phyloP scores from a whole-genome alignment of 2,329 filamentous ascomycete genomes.

The Aspergillus amoenus region DNA sequence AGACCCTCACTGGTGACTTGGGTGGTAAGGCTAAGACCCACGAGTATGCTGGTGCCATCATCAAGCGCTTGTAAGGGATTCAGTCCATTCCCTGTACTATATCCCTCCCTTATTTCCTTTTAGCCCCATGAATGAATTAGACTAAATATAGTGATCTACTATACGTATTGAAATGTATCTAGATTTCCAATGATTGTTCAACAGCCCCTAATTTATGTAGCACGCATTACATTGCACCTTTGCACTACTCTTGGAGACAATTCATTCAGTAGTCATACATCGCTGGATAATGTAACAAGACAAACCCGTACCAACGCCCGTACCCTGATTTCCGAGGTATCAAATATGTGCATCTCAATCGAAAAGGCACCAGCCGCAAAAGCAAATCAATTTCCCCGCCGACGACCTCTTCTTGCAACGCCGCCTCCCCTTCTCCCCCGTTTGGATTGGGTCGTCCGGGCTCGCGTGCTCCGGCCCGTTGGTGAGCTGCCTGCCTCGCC shows the following conservation, averaged over 20 bases:
- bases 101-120: constrained; percentile 31
- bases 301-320: constrained; percentile 14
- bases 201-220: not conserved
- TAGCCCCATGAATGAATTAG: constrained; percentile 39
- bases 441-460: constrained; percentile 35
- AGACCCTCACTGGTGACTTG: constrained; percentile 87
- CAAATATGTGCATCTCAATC: constrained; percentile 14
- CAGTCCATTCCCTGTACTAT: constrained; percentile 36
- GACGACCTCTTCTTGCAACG: constrained; percentile 37
- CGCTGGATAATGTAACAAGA: constrained; percentile 1
- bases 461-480: constrained; percentile 35
- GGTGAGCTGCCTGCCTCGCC: constrained; percentile 37
- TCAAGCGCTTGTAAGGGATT: constrained; percentile 57
- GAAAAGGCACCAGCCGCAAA: constrained; percentile 1
- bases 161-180: constrained; percentile 35
- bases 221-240: not conserved
- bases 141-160: constrained; percentile 38
- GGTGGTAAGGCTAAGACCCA: constrained; percentile 94
- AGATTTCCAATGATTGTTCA: constrained; percentile 19
- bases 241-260: not conserved
- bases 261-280: not conserved
- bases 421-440: constrained; percentile 37
- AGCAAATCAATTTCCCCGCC: constrained; percentile 26
- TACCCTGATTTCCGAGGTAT: constrained; percentile 26
- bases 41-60: constrained; percentile 93